These are phyloP conservation scores for Yamadazyma sp. DNA, from an alignment of 1,139 yeast species.

Conservation along the genomic window DNA sequence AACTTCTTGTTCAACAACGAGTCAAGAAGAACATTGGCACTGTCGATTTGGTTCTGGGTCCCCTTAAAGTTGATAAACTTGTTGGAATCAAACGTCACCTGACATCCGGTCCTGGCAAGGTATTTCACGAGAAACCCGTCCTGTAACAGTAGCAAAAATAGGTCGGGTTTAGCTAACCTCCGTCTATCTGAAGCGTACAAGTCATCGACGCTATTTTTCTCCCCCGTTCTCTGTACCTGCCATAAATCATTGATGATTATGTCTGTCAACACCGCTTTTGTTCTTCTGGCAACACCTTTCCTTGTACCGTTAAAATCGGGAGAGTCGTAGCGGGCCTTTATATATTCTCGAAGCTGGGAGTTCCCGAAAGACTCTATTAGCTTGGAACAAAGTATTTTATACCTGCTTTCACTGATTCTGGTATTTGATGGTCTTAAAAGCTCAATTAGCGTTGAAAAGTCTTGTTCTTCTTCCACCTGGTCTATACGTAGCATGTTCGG, in stretches of 20 bases:
- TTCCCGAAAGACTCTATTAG: constrained; percentile 21
- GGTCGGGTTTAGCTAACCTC: constrained; percentile 40
- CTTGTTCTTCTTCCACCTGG: not conserved
- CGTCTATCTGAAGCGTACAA: constrained; percentile 38
- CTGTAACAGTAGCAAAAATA: constrained; percentile 49
- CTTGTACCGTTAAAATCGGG: constrained; percentile 8
- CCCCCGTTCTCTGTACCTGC: constrained; percentile 31
- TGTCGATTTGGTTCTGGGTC: constrained; percentile 32
- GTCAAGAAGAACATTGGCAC: constrained; percentile 32
- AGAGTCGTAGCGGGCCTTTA: constrained; percentile 12
- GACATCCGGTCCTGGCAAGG: constrained; percentile 57
- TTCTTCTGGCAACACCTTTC: constrained; percentile 12
- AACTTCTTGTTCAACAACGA: constrained; percentile 34
- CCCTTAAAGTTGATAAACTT: constrained; percentile 26
- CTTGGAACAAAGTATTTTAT: constrained; percentile 4
- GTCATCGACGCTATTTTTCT: constrained; percentile 36
- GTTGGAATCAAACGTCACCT: constrained; percentile 36
- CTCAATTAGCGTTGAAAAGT: not conserved
- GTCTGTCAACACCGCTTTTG: constrained; percentile 17
- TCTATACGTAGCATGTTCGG: not conserved
- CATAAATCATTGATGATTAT: constrained; percentile 38
- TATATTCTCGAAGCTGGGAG: constrained; percentile 22
- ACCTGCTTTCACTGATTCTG: constrained; percentile 10
- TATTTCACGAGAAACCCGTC: constrained; percentile 48
- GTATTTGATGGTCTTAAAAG: constrained; percentile 6